Conservation (phyloP, 2,329 filamentous ascomycete species). For the Penicillium capsulatum region DNA sequence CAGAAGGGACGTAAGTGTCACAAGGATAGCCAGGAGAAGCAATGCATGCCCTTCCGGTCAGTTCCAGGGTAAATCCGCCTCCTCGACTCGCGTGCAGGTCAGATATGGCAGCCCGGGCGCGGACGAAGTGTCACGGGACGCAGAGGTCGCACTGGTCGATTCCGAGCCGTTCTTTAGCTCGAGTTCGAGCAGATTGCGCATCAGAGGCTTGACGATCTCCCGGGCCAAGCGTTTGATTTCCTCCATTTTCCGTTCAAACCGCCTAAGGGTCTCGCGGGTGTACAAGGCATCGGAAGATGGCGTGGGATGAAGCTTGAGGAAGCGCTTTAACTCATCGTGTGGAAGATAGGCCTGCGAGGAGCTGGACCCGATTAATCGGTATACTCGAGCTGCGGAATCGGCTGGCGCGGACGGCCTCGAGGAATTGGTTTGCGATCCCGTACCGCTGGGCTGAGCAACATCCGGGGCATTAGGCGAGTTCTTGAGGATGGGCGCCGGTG, state of each 20-base stretch:
- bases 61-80: slow-evolving; percentile 61
- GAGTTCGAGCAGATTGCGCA: slow-evolving; percentile 78
- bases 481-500: slow-evolving; percentile 51
- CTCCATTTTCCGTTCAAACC: slow-evolving; percentile 82
- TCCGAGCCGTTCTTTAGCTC: slow-evolving; percentile 53
- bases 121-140: slow-evolving; percentile 33
- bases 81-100: slow-evolving; percentile 61
- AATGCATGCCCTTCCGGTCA: no score
- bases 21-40: no score
- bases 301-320: slow-evolving; percentile 71
- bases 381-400: slow-evolving; percentile 60
- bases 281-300: slow-evolving; percentile 61
- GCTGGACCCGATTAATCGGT: slow-evolving; percentile 67
- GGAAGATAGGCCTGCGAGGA: slow-evolving; percentile 62
- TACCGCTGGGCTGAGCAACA: slow-evolving; percentile 6
- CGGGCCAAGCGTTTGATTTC: slow-evolving; percentile 81
- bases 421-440: slow-evolving; percentile 19
- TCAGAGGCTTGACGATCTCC: slow-evolving; percentile 77
- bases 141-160: slow-evolving; percentile 14
- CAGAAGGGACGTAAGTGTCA: background rate
- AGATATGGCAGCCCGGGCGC: slow-evolving; percentile 55
- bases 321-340: slow-evolving; percentile 86
- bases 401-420: slow-evolving; percentile 25
- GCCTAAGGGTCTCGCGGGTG: slow-evolving; percentile 75
- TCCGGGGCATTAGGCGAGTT: slow-evolving; percentile 20